phyloP scores from a whole-genome alignment of 1,284 basidiomycete species.

The Sporisorium sorghi region DNA sequence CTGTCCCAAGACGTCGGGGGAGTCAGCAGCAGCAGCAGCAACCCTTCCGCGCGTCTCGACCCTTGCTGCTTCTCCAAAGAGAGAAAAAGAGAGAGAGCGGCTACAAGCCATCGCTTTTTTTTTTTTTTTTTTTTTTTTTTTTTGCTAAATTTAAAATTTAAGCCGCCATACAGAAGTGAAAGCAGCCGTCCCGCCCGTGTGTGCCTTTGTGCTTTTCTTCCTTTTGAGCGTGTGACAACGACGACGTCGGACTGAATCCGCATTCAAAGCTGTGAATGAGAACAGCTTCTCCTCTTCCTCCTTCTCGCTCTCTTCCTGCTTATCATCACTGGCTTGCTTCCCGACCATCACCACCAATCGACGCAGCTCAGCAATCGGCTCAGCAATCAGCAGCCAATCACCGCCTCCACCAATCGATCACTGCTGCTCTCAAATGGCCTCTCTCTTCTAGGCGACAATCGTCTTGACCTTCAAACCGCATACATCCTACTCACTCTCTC shows the following conservation, averaged over 20 bases:
- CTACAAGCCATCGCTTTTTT: neutral
- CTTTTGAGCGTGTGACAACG: conserved; percentile 2
- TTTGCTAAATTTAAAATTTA: neutral
- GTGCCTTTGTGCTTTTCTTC: neutral
- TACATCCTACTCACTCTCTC: conserved; percentile 2
- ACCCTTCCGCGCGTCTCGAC: neutral
- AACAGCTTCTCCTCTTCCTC: neutral
- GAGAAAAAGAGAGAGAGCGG: neutral
- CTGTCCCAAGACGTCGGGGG: neutral
- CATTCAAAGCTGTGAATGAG: too few relatives aligned
- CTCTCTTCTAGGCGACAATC: conserved; percentile 9
- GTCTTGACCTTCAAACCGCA: neutral
- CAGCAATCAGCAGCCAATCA: neutral
- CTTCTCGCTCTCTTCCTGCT: neutral
- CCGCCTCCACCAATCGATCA: neutral
- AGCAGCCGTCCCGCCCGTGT: neutral
- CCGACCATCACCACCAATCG: too few relatives aligned
- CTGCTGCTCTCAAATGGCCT: conserved; percentile 17
- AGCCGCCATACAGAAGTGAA: neutral
- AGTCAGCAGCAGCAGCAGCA: too few relatives aligned
- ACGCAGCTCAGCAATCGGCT: neutral
- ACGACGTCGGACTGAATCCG: too few relatives aligned
- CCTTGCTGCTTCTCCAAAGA: too few relatives aligned
- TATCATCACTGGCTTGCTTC: neutral
- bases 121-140: neutral